A percentile compares a stretch with the other conserved stretches of the same genome.
These are phyloP conservation scores for Aspergillus sp. DNA, from an alignment of 2,329 filamentous ascomycete genomes.

Conservation along the genomic window DNA sequence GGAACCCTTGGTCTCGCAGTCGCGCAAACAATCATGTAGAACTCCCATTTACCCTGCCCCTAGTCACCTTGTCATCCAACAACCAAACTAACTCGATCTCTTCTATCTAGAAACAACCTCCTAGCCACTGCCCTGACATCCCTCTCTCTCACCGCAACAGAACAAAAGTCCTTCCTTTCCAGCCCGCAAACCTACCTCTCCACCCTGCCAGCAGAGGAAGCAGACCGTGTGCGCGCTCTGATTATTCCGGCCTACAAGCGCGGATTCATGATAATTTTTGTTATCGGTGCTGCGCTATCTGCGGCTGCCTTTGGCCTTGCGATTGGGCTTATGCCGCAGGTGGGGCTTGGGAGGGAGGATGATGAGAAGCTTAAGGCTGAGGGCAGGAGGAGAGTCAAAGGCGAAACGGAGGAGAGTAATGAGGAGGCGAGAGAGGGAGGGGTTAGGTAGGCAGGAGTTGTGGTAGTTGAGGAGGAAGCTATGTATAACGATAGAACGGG, in stretches of 20 bases:
- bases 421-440: neutral
- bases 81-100: neutral
- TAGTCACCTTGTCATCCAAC: neutral
- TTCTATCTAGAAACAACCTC: slow-evolving; percentile 35
- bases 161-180: slow-evolving; percentile 34
- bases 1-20: slow-evolving; percentile 47
- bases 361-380: slow-evolving; percentile 38
- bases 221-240: slow-evolving; percentile 31
- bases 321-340: slow-evolving; percentile 43
- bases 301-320: slow-evolving; percentile 41
- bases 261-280: slow-evolving; percentile 48
- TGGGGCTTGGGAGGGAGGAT: slow-evolving; percentile 33
- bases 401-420: slow-evolving; percentile 23
- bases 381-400: slow-evolving; percentile 27
- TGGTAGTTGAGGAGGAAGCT: too few species aligned
- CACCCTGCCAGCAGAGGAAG: slow-evolving; percentile 28
- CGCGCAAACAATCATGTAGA: slow-evolving; percentile 47
- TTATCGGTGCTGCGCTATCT: slow-evolving; percentile 43
- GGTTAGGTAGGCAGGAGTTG: neutral
- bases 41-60: neutral
- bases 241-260: slow-evolving; percentile 42
- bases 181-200: slow-evolving; percentile 37
- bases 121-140: slow-evolving; percentile 31
- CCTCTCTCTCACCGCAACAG: slow-evolving; percentile 28
- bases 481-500: too few species aligned